phyloP scores from a whole-genome alignment of 1,139 yeast species.

The Yamadazyma mexicana region DNA sequence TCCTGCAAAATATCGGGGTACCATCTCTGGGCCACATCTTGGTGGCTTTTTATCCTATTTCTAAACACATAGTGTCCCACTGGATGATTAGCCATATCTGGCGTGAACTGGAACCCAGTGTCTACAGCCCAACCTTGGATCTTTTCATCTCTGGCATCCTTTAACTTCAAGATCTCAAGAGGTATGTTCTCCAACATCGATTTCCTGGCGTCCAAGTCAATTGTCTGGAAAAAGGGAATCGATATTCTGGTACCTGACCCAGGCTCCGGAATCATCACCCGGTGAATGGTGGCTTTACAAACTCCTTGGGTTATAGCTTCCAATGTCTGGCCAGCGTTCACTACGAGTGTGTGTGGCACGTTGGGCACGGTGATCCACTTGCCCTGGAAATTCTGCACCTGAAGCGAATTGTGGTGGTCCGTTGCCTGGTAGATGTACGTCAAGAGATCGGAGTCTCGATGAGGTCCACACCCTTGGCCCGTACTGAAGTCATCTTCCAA shows the following conservation, averaged over 20 bases:
- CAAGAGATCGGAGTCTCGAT: constrained; percentile 65
- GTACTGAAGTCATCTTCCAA: constrained; percentile 44
- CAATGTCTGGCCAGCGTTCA: constrained; percentile 55
- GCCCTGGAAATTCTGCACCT: constrained; percentile 63
- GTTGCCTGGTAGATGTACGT: constrained; percentile 64
- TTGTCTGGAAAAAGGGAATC: constrained; percentile 56
- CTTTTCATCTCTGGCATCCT: constrained; percentile 36
- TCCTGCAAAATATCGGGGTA: constrained; percentile 52
- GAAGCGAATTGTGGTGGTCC: constrained; percentile 48
- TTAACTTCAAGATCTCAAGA: constrained; percentile 28
- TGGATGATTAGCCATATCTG: constrained; percentile 43
- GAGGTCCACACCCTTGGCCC: constrained; percentile 70
- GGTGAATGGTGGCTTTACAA: constrained; percentile 66
- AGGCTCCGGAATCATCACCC: constrained; percentile 55
- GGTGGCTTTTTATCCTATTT: constrained; percentile 65
- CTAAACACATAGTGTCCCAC: constrained; percentile 63
- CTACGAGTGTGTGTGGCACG: constrained; percentile 44
- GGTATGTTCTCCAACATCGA: constrained; percentile 33
- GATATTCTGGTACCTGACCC: constrained; percentile 56
- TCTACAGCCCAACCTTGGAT: constrained; percentile 43
- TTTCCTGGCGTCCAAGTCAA: constrained; percentile 46
- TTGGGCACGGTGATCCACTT: constrained; percentile 60
- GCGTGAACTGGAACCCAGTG: constrained; percentile 52
- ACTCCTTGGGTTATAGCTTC: constrained; percentile 56
- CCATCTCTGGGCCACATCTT: constrained; percentile 65